Percentiles rank a stretch among this genome's conserved stretches.
phyloP scores from a whole-genome alignment of 495 filamentous ascomycete species.

The Neurospora cerealis region DNA sequence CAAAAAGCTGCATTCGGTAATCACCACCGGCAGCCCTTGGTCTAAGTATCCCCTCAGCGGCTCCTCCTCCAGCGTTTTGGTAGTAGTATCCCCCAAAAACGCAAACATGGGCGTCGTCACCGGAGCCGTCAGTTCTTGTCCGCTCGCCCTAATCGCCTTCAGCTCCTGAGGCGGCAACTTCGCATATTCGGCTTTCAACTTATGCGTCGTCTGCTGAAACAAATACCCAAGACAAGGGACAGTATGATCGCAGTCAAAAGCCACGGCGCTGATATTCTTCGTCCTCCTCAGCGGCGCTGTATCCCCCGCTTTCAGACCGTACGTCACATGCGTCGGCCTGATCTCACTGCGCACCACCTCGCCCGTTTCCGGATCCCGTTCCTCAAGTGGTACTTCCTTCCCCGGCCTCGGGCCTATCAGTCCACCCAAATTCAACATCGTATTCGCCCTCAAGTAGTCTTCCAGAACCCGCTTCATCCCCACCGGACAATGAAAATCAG shows the following conservation, averaged over 20 bases:
- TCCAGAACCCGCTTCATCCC: slow-evolving; percentile 21
- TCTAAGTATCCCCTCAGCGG: slow-evolving; percentile 12
- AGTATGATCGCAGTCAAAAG: slow-evolving; percentile 26
- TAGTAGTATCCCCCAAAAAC: slow-evolving; percentile 29
- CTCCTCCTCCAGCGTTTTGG: slow-evolving; percentile 12
- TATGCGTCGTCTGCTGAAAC: slow-evolving; percentile 18
- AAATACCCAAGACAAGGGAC: slow-evolving; percentile 30
- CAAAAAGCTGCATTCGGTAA: slow-evolving; percentile 31
- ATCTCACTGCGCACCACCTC: neutral
- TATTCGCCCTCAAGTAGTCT: slow-evolving; percentile 18
- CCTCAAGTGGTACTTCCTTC: neutral
- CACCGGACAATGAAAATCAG: slow-evolving; percentile 24
- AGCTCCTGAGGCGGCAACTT: slow-evolving; percentile 12
- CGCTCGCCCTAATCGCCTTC: slow-evolving; percentile 10
- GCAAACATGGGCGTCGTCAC: slow-evolving; percentile 24
- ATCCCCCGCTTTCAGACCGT: slow-evolving; percentile 12
- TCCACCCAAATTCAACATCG: slow-evolving; percentile 20
- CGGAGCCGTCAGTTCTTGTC: slow-evolving; percentile 15
- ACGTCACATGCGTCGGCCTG: slow-evolving; percentile 17
- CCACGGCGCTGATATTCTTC: slow-evolving; percentile 17
- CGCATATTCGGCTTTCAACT: slow-evolving; percentile 17
- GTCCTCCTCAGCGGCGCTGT: slow-evolving; percentile 14
- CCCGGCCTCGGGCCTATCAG: slow-evolving; percentile 4
- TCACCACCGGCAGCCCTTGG: slow-evolving; percentile 21
- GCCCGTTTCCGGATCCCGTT: neutral